Evolutionary conservation across 2,329 filamentous ascomycete species (phyloP).

Genomic region (Microsporum canis): DNA sequence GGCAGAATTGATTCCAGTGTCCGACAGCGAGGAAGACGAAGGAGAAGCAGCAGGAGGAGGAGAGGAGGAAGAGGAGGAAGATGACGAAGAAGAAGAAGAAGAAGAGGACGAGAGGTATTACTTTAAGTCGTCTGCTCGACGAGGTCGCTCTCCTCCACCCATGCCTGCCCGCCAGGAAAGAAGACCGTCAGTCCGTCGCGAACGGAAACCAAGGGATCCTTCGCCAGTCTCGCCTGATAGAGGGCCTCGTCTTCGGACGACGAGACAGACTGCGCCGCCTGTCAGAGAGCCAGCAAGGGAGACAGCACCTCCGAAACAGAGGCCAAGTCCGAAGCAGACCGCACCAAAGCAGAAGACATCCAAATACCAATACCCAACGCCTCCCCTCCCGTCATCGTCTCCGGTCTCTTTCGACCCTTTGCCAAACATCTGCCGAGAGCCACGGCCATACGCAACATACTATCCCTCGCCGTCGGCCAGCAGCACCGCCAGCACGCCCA

Average conservation of each 20-base stretch:
- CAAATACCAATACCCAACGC: not conserved
- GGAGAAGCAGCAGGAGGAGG: not conserved
- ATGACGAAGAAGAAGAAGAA: not conserved
- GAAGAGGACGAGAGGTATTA: not conserved
- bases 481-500: not conserved
- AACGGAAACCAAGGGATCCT: not conserved
- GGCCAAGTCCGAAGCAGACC: too few relatives aligned
- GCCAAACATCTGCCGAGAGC: not conserved
- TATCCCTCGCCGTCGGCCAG: not conserved
- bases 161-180: not conserved
- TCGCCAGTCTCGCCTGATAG: not conserved
- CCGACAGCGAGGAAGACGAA: not conserved
- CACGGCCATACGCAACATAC: not conserved
- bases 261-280: not conserved
- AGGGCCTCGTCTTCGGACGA: not conserved
- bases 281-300: not conserved
- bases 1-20: not conserved
- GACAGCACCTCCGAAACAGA: not conserved
- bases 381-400: not conserved
- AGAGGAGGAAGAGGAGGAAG: not conserved
- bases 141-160: not conserved
- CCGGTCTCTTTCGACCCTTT: not conserved
- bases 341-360: not conserved
- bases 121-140: not conserved
- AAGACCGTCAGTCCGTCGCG: not conserved